Evolutionary conservation across 192 early-diverging fungal genomes (phyloP), one percentile per base, ranked within the genome.

Genomic region (Chytriomyces sp.): DNA sequence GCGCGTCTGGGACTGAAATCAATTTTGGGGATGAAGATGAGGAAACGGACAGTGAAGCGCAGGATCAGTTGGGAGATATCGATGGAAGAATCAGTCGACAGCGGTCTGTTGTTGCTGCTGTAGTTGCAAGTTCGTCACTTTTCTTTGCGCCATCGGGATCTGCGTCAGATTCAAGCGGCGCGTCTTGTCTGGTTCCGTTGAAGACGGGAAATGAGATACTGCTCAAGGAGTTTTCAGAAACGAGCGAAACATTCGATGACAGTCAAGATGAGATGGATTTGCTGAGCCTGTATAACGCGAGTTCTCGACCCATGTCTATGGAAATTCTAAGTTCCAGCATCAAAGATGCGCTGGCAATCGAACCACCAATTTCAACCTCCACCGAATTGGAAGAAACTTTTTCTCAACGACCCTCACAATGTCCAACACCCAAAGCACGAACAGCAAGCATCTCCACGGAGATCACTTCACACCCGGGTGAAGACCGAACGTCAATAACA

Each of bases 161-260:
- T 18, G 62, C n/a, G 62, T 18, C 16, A 26, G 35, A 35, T 35
- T 35, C 35, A 35, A 35, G 35, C 35, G 35, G 35, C 35, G 35
- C 35, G 35, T 35, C 35, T 35, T 35, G 35, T 35, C 35, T 35
- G 35, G 35, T 35, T 35, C 35, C 35, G 2, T 24, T 24, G 1
- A 28, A 64, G 11, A 2, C 16, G 2, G n/a, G 24, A 5, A 28
- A 47, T 24, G n/a, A 28, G 7, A 43, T 13, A n/a, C 13, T n/a
- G 5, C 11, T 67, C 44, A 47, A 10, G 10, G 66, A 67, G 28
- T 47, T 67, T 28, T 24, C 28, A 20, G 28, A 11, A 18, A 45
- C 66, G 46, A 67, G 45, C 11, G 66, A 67, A 67, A 46, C 66
- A 2, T 67, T 67, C 3, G n/a, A 24, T 26, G 26, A 64, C 62